These are phyloP conservation scores for Aurantiochytrium sp. DNA, from an alignment of 108 stramenopile species.

Conservation along the genomic window DNA sequence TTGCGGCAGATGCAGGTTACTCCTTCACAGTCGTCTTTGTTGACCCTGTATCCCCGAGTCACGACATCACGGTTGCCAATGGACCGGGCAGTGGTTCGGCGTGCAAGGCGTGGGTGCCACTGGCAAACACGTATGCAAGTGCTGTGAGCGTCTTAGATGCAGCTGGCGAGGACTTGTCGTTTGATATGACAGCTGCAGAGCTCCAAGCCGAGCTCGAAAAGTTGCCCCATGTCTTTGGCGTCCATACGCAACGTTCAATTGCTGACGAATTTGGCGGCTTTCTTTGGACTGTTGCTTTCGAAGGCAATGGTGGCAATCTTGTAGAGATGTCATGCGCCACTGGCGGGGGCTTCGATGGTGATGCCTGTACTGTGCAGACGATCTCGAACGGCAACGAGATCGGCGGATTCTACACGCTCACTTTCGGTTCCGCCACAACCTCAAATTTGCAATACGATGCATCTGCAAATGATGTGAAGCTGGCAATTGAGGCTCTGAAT, in stretches of 20 bases:
- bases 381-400: slow-evolving; percentile 61
- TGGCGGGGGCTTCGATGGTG: slow-evolving; percentile 53
- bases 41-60: background rate
- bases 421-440: slow-evolving; percentile 45
- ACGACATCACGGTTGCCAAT: background rate
- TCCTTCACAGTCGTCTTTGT: slow-evolving; percentile 21
- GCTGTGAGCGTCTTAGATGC: background rate
- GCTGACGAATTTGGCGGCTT: slow-evolving; percentile 28
- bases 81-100: background rate
- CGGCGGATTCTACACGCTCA: slow-evolving; percentile 54
- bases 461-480: slow-evolving; percentile 37
- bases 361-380: slow-evolving; percentile 40
- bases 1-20: background rate
- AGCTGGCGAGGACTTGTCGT: background rate
- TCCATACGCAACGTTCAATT: background rate
- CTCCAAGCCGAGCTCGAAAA: background rate
- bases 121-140: background rate
- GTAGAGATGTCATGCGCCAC: slow-evolving; percentile 35
- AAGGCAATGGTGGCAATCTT: slow-evolving; percentile 51
- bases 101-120: background rate
- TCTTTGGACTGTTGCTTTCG: slow-evolving; percentile 56
- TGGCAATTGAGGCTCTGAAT: slow-evolving; percentile 43
- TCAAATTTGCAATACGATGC: slow-evolving; percentile 46
- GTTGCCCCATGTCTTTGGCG: background rate
- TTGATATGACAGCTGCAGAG: background rate